Evolutionary conservation across 2,329 filamentous ascomycete species (phyloP).

Genomic region (Penicillium glabrum): DNA sequence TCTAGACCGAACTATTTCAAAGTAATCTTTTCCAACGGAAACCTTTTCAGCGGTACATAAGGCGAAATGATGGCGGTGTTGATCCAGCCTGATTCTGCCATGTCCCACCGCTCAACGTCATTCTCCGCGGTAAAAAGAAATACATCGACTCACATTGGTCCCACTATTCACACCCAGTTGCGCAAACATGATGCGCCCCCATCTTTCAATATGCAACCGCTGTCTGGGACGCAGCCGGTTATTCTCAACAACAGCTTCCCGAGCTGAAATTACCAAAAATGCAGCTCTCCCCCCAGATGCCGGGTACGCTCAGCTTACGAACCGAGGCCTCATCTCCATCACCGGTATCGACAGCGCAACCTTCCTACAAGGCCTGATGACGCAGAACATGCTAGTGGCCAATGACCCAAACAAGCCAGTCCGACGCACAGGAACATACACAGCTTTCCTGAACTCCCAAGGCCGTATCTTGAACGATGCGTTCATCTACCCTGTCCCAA

Average conservation of each 20-base stretch:
- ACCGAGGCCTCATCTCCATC: constrained; percentile 76
- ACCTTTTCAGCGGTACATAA: too few species aligned
- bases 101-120: constrained; percentile 28
- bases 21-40: too few species aligned
- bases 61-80: background rate
- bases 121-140: constrained; percentile 26
- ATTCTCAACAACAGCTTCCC: constrained; percentile 30
- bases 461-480: constrained; percentile 86
- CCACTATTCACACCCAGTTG: background rate
- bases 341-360: constrained; percentile 75
- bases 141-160: constrained; percentile 12
- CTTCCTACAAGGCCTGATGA: constrained; percentile 87
- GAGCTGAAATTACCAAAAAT: constrained; percentile 15
- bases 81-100: constrained; percentile 24
- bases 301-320: constrained; percentile 58
- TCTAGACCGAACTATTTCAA: background rate
- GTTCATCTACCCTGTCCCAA: constrained; percentile 73
- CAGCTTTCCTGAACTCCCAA: constrained; percentile 80
- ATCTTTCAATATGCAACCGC: constrained; percentile 28
- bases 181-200: constrained; percentile 34
- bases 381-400: constrained; percentile 63
- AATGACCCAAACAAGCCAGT: constrained; percentile 39
- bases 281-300: constrained; percentile 40
- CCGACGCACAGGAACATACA: constrained; percentile 63
- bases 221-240: constrained; percentile 27